These are phyloP conservation scores for Wickerhamiella kurtzmanii DNA, from an alignment of 805 yeast genomes.

Conservation along the genomic window DNA sequence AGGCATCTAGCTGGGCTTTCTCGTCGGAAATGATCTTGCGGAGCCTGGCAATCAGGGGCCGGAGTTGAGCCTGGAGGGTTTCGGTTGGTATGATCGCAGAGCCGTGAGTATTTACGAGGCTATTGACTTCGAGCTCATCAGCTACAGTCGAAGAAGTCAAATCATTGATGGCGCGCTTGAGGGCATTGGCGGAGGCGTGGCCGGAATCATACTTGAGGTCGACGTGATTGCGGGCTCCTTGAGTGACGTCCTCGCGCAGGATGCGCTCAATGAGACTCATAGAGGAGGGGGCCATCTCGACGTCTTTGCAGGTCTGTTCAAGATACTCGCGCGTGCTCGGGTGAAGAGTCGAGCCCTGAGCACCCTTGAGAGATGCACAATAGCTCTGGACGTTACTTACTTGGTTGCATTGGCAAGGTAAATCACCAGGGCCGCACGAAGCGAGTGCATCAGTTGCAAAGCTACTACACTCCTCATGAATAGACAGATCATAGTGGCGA, in stretches of 20 bases:
- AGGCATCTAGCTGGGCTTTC: background rate
- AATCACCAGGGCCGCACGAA: slow-evolving; percentile 11
- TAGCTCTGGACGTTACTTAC: slow-evolving; percentile 7
- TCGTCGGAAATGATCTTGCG: background rate
- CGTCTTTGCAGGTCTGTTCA: background rate
- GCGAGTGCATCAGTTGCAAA: slow-evolving; percentile 10
- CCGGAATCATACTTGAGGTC: background rate
- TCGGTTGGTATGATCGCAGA: background rate
- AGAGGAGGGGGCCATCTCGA: background rate
- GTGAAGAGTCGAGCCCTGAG: background rate
- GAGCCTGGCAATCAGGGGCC: background rate
- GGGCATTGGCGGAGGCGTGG: background rate
- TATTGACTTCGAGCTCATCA: background rate
- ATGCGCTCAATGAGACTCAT: background rate
- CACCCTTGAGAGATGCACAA: slow-evolving; percentile 7
- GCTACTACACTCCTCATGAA: slow-evolving; percentile 10
- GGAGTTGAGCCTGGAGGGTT: background rate
- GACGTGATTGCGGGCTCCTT: background rate
- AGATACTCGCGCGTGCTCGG: background rate
- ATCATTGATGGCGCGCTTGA: background rate
- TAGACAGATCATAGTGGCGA: slow-evolving; percentile 3
- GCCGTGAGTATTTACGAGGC: background rate
- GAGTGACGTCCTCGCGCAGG: background rate
- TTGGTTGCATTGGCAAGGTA: slow-evolving; percentile 14
- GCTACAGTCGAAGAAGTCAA: background rate